Percentiles rank a stretch among this genome's conserved stretches.
Conservation (phyloP, 768 basidiomycete genomes). For the Imleria badia region DNA sequence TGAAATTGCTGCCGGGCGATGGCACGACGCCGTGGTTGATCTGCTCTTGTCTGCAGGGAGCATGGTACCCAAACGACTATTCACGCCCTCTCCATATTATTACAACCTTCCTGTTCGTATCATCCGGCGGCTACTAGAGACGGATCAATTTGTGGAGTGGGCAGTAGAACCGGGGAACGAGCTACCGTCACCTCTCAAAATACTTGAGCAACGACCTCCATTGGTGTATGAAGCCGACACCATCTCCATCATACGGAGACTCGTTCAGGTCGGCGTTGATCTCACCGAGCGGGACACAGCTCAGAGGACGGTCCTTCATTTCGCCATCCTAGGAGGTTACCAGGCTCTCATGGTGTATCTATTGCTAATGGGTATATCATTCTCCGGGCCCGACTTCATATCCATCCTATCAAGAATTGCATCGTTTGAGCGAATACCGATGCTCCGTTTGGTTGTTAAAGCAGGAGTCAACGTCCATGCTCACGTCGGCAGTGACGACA, state of each 20-base stretch:
- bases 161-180: not conserved
- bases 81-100: not conserved
- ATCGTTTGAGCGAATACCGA: not conserved
- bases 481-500: not conserved
- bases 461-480: not conserved
- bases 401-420: not conserved
- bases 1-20: constrained; percentile 4
- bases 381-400: not conserved
- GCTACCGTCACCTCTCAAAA: not conserved
- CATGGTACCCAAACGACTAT: not conserved
- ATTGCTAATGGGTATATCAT: not conserved
- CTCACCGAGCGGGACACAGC: not conserved
- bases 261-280: constrained; percentile 2
- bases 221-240: constrained; percentile 5
- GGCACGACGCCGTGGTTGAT: not conserved
- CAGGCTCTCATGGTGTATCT: constrained; percentile 1
- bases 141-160: constrained; percentile 10
- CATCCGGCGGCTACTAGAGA: constrained; percentile 1
- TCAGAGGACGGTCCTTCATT: not conserved
- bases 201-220: constrained; percentile 3
- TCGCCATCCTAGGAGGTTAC: constrained; percentile 4
- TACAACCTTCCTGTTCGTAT: not conserved
- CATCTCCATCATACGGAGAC: constrained; percentile 4
- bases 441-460: not conserved
- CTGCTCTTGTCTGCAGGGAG: constrained; percentile 1